A percentile compares a stretch with the other conserved stretches of the same genome.
These are phyloP conservation scores for Ophiosphaerella korrae DNA, from an alignment of 2,329 filamentous ascomycete genomes.

Conservation along the genomic window DNA sequence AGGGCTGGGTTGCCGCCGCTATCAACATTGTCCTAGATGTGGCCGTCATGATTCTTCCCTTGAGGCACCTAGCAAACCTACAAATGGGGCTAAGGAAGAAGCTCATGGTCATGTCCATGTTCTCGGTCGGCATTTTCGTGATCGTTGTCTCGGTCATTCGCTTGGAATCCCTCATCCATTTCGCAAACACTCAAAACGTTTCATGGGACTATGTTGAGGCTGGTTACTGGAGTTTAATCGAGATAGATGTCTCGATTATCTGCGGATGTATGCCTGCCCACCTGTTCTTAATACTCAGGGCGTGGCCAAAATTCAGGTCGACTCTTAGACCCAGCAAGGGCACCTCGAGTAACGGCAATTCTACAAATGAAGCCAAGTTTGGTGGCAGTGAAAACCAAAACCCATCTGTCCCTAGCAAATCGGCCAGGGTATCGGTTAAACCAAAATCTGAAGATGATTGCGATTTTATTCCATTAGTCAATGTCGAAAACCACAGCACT, in stretches of 20 bases:
- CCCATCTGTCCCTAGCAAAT: slow-evolving; percentile 3
- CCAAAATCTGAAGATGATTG: slow-evolving; percentile 20
- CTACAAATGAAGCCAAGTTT: slow-evolving; percentile 1
- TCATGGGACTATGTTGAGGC: slow-evolving; percentile 48
- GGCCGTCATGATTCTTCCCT: slow-evolving; percentile 37
- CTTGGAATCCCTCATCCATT: slow-evolving; percentile 48
- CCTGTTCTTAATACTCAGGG: slow-evolving; percentile 17
- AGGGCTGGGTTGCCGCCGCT: slow-evolving; percentile 37
- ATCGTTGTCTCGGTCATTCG: slow-evolving; percentile 50
- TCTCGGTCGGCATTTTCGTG: slow-evolving; percentile 47
- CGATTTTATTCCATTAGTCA: slow-evolving; percentile 27
- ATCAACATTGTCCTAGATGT: slow-evolving; percentile 40
- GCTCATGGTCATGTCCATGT: slow-evolving; percentile 44
- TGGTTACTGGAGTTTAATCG: slow-evolving; percentile 49
- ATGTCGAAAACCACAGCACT: slow-evolving; percentile 20
- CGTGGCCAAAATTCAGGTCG: slow-evolving; percentile 19
- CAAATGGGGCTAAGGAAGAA: slow-evolving; percentile 42
- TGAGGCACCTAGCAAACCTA: slow-evolving; percentile 36
- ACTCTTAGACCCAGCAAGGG: slow-evolving; percentile 15
- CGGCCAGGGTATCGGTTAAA: slow-evolving; percentile 16
- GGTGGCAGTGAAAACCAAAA: neutral
- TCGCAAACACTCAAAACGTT: slow-evolving; percentile 49
- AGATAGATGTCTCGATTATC: slow-evolving; percentile 39
- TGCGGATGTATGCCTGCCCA: slow-evolving; percentile 51
- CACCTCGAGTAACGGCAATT: slow-evolving; percentile 8